Base-by-base conservation (phyloP, 805 yeast genomes). In the Candida broadrunensis region DNA sequence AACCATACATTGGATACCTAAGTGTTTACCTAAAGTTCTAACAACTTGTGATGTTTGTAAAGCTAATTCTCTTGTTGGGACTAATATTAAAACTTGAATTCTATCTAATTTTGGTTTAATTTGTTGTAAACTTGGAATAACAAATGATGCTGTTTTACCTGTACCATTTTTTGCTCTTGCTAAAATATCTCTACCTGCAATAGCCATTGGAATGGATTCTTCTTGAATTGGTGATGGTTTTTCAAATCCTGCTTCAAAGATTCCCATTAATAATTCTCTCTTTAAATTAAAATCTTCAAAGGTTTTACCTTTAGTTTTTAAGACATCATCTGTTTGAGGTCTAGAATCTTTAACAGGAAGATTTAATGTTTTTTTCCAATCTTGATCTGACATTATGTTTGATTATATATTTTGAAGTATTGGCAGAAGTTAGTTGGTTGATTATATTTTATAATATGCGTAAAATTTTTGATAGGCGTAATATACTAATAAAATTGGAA, bases 111-210 rank as follows among this genome's bases (percentile, higher is more conserved):
- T 85, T 41, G 97, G 90, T 65, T 90, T 87, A 46, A 89, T 75
- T 60, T 83, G 85, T 63, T 93, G 96, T 56, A 93, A 74, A 21
- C 95, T 79, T 38, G 99, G 99, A 50, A 93, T 91, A 37, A 88
- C 84, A 63, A 93, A 93, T 5, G 99, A 95, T 1, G 98, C 99
- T 7, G 99, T 93, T 62, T 93, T 93, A 56, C 99, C 99, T 1
- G 99, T 93, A 48, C 99, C 99, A 67, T 93, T 93, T 63, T 93
- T 93, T 33, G 99, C 98, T 70, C 99, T 80, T 13, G 99, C 99
- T 48, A 93, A 76, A 45, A 93, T 85, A 65, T 93, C 99, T 68
- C 96, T 82, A 38, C 98, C 98, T 41, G 93, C 84, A 34, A 93
- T 75, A 0, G 97, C 97, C 56, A 88, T 88, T 2, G 99, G 99